Conservation (phyloP, 129 eudicot species). For the Saussurea involucrata region DNA sequence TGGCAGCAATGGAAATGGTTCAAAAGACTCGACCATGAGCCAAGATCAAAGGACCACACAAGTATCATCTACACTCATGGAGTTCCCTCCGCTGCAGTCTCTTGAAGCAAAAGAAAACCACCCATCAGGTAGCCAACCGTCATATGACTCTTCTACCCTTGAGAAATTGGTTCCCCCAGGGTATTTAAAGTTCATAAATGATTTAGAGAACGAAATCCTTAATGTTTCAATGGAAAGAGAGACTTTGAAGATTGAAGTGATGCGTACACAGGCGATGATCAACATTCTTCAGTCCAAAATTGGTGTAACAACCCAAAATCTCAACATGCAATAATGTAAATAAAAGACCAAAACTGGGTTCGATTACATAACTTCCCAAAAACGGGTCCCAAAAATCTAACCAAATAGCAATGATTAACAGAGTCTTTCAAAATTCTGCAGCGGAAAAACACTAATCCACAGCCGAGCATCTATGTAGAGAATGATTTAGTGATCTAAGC, state of each 20-base stretch:
- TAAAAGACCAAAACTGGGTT: too few relatives aligned
- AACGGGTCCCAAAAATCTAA: too few relatives aligned
- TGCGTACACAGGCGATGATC: conserved; percentile 93
- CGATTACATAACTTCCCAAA: too few relatives aligned
- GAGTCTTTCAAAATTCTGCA: too few relatives aligned
- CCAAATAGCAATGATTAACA: too few relatives aligned
- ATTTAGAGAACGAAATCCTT: conserved; percentile 66
- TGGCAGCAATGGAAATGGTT: conserved; percentile 43
- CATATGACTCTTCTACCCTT: conserved; percentile 65
- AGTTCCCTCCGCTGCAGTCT: conserved; percentile 52
- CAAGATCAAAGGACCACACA: conserved; percentile 44
- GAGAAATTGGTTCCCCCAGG: conserved; percentile 95
- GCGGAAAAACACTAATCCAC: too few relatives aligned
- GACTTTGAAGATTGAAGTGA: conserved; percentile 84
- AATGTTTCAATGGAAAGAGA: conserved; percentile 86
- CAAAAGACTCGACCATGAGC: conserved; percentile 69
- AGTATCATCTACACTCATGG: conserved; percentile 38
- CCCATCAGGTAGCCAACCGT: conserved; percentile 41
- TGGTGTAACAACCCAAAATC: too few relatives aligned
- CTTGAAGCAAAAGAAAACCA: conserved; percentile 49
- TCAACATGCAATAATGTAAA: too few relatives aligned
- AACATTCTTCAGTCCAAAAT: conserved; percentile 78
- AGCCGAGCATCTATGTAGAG: too few relatives aligned
- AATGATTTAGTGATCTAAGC: too few relatives aligned
- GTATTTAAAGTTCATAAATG: conserved; percentile 66